Conservation (phyloP, 176 grass and related monocot genomes). For the Zoysia pacifica region DNA sequence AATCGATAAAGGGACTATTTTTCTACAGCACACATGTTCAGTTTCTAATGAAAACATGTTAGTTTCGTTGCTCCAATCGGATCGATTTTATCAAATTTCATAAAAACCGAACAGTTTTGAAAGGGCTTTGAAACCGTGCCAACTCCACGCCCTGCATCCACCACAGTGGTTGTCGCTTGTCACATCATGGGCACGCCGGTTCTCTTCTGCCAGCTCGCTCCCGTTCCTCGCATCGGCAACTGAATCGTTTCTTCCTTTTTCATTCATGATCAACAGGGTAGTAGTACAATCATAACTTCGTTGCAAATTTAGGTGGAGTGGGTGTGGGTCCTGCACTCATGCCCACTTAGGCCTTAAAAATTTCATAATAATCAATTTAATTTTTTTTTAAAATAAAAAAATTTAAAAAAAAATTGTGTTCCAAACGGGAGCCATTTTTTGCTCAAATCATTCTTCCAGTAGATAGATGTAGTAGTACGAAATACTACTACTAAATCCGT, state of each 20-base stretch:
- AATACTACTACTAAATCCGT: neutral
- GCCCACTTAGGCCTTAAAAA: no score
- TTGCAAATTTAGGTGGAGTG: slow-evolving; percentile 28
- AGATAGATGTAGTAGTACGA: neutral
- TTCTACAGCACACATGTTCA: no score
- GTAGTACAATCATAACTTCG: slow-evolving; percentile 28
- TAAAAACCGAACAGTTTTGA: no score
- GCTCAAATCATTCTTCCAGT: slow-evolving; percentile 24
- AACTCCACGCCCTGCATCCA: slow-evolving; percentile 5
- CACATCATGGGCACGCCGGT: neutral
- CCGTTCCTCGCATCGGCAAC: neutral
- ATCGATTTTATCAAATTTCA: no score
- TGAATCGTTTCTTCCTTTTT: slow-evolving; percentile 2
- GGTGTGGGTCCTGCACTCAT: slow-evolving; percentile 7
- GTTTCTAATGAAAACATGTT: no score
- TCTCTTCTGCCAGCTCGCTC: slow-evolving; percentile 14
- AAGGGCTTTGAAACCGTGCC: no score
- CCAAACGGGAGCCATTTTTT: neutral
- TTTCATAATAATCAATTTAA: neutral
- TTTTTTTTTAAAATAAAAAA: no score
- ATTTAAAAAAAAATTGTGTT: neutral
- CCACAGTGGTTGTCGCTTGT: neutral
- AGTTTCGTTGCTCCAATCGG: no score
- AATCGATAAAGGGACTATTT: no score
- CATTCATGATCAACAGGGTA: neutral